phyloP scores from a whole-genome alignment of 148 eudicot genomes.

The Rhododendron molle region DNA sequence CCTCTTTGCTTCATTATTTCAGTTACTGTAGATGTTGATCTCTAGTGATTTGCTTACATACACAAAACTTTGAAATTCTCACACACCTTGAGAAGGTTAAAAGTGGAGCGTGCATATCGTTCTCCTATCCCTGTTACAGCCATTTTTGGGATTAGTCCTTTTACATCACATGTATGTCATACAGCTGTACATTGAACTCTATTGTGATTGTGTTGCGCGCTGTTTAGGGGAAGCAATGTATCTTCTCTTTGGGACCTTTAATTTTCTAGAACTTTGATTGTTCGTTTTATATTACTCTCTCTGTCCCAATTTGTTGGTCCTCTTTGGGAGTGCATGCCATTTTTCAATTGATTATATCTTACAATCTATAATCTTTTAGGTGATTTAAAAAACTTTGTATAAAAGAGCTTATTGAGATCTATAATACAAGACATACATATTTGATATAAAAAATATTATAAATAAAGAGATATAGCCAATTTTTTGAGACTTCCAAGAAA shows the following conservation, averaged over 20 bases:
- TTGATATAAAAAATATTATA: too few relatives aligned
- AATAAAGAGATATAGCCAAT: too few relatives aligned
- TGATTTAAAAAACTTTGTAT: too few relatives aligned
- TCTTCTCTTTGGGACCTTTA: background rate
- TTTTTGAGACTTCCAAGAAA: too few relatives aligned
- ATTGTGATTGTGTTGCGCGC: background rate
- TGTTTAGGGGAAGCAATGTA: background rate
- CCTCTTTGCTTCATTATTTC: background rate
- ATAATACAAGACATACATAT: too few relatives aligned
- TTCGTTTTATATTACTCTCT: too few relatives aligned
- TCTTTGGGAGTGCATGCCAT: too few relatives aligned
- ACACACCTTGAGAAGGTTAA: background rate
- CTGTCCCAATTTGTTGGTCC: too few relatives aligned
- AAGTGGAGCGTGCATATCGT: background rate
- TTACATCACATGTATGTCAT: background rate
- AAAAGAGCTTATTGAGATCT: too few relatives aligned
- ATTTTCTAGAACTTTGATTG: background rate
- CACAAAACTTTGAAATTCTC: background rate
- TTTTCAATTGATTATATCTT: too few relatives aligned
- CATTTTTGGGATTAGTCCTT: background rate
- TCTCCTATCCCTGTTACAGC: background rate
- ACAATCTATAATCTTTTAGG: too few relatives aligned
- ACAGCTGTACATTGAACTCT: background rate
- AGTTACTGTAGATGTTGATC: too few relatives aligned
- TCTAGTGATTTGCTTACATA: background rate